Evolutionary conservation across 2,329 filamentous ascomycete genomes (phyloP), one percentile per base, ranked within the genome.

Genomic region (Xylariaceae sp.): DNA sequence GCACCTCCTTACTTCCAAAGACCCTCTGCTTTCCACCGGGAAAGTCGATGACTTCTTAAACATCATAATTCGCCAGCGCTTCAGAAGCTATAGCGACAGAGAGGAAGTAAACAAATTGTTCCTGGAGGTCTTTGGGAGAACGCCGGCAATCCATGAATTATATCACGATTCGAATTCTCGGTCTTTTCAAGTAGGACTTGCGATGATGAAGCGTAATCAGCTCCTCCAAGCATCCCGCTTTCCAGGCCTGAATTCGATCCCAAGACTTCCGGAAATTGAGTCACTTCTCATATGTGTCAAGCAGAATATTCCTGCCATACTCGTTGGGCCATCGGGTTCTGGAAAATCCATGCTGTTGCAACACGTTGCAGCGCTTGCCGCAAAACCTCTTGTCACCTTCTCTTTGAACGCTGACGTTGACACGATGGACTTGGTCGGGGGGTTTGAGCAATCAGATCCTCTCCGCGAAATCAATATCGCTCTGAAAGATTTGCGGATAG

Each of bases 401-500:
- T 83, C 90, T 1, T 81, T 98, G 66, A 98, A 95, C 59, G 85
- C 90, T 6, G 94, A 98, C 55, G 87, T 95, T 34, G 93, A 98
- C 62, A 90, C 91, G 1, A 95, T 95, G 82, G 93, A 98, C 64
- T 79, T 98, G 42, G 88, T 98, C 42, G 93, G 93, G 56, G 93
- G 93, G 0, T 98, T 95, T 59, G 93, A 98, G 62, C 93, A 98
- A 64, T 83, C 88, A 15, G 93, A 98, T 60, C 81, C 87, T 17
- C 74, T 85, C 38, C 78, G 91, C 41, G 79, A 86, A 47, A 71
- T 87, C 4, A 82, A 85, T 40, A 69, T 72, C n/a, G 72, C 79
- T 49, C 58, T 84, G 6, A 62, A 69, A 19, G 55, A 56, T 19
- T 50, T 72, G 3, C 47, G 49, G 19, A 54, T 55, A 11, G 57